These are phyloP conservation scores for Epichloe hybrida DNA, from an alignment of 2,329 filamentous ascomycete genomes.

Conservation along the genomic window DNA sequence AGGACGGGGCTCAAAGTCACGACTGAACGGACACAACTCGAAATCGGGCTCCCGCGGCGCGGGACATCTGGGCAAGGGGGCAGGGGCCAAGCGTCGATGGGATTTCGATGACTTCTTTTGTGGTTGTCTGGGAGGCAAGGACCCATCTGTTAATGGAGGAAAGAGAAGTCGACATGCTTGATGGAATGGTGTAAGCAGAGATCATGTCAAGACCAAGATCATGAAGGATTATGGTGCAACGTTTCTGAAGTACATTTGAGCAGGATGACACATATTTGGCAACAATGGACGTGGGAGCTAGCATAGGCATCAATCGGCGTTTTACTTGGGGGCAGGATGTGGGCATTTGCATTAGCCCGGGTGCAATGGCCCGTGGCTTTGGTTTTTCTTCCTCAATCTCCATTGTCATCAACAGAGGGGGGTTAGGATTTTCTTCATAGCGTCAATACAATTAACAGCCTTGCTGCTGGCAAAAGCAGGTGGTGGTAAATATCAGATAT, in stretches of 20 bases:
- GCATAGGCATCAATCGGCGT: constrained; percentile 24
- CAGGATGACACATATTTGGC: constrained; percentile 16
- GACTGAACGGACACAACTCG: constrained; percentile 13
- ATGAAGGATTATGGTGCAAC: constrained; percentile 3
- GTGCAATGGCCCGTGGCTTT: constrained; percentile 1
- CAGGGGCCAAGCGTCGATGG: constrained; percentile 60
- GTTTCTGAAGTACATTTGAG: constrained; percentile 7
- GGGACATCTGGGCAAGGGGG: constrained; percentile 43
- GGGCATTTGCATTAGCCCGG: constrained; percentile 11
- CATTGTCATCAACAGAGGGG: neutral
- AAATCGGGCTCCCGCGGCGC: constrained; percentile 15
- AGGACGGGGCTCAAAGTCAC: constrained; percentile 16
- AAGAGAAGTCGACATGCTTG: constrained; percentile 38
- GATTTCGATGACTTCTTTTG: constrained; percentile 67
- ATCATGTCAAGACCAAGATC: constrained; percentile 6
- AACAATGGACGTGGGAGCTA: constrained; percentile 21
- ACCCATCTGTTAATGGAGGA: constrained; percentile 34
- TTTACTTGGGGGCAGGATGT: constrained; percentile 15
- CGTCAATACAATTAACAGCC: neutral
- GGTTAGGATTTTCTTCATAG: neutral
- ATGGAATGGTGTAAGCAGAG: constrained; percentile 6
- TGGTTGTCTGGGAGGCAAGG: constrained; percentile 49
- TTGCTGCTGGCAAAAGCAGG: neutral
- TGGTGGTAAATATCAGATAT: neutral
- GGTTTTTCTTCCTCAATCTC: neutral